Percentiles rank a stretch among this genome's conserved stretches.
phyloP scores from a whole-genome alignment of 768 basidiomycete genomes.

The Leccinum barrowsii region DNA sequence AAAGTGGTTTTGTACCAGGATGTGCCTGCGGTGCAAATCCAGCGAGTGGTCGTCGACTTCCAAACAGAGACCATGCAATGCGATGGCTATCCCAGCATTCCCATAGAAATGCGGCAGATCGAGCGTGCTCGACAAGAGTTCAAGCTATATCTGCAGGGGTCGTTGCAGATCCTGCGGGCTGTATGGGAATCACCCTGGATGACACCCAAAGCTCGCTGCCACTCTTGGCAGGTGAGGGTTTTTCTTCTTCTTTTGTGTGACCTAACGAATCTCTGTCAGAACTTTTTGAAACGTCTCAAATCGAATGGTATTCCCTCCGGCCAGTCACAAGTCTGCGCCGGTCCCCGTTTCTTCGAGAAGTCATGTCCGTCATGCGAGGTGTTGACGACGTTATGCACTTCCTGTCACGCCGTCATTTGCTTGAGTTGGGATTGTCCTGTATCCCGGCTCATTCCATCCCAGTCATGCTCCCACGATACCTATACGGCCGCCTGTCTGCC shows the following conservation, averaged over 20 bases:
- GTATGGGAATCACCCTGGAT: too few relatives aligned
- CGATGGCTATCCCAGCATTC: constrained; percentile 12
- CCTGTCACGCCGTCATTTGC: constrained; percentile 16
- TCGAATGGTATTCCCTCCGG: constrained; percentile 1
- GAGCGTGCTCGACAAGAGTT: constrained; percentile 7
- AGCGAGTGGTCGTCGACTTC: constrained; percentile 17
- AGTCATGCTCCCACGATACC: constrained; percentile 6
- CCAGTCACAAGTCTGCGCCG: not conserved
- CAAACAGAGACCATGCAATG: constrained; percentile 11
- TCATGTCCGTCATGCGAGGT: constrained; percentile 14
- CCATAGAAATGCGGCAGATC: constrained; percentile 7
- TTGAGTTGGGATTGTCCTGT: constrained; percentile 14
- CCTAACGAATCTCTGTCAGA: not conserved
- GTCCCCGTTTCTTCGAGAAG: not conserved
- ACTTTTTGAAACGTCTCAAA: constrained; percentile 16
- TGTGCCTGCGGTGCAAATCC: constrained; percentile 2
- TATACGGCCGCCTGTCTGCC: constrained; percentile 3
- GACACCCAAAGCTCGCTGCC: too few relatives aligned
- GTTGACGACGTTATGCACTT: constrained; percentile 6
- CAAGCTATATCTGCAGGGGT: not conserved
- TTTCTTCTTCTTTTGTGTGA: not conserved
- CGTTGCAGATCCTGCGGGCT: too few relatives aligned
- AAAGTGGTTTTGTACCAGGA: constrained; percentile 15
- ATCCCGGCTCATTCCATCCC: constrained; percentile 15
- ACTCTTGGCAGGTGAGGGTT: not conserved